Evolutionary conservation across 2,329 filamentous ascomycete species (phyloP), one percentile per base, ranked within the genome.

Genomic region (Dryadomyces quercus-mongolicae): DNA sequence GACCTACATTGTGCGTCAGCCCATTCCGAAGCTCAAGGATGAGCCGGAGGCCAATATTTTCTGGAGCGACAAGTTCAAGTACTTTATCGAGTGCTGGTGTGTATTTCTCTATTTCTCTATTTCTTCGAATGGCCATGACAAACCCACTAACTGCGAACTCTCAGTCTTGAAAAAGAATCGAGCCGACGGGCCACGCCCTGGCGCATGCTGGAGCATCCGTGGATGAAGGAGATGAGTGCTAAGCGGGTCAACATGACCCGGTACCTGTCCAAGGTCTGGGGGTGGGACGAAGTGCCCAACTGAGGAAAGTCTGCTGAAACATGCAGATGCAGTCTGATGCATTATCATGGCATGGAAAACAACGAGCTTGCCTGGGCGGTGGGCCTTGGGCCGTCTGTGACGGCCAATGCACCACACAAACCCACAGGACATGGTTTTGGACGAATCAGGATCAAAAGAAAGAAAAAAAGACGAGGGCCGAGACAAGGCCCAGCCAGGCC

Each of bases 11-110:
- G 93, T 98, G 47, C 84, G 89, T 61, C 93, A 98, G 68, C 85
- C 88, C 3, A 95, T 97, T 56, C 93, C 93, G 2, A 94, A 90
- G 68, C 75, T 98, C 59, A 97, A 96, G 70, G 93, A 98, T 62
- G 93, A 98, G 70, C 88, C 88, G 0, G 83, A 89, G 36, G 88
- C 86, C 61, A 84, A 85, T 56, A 94, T 98, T 61, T 85, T 85
- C 66, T 98, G 93, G 93, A 95, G 88, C 62, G 88, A 94, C 62
- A 95, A 88, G 65, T 97, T 98, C 72, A 98, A 98, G 69, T 96
- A 96, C 68, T 98, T 98, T 64, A 96, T 98, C 63, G 91, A 96
- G 72, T 96, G 91, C 81, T 97, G 93, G 92, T 97, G 80, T 21
- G 40, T 15, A 13, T 43, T 43, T n/a, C n/a, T n/a, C n/a, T n/a